Evolutionary conservation across 495 filamentous ascomycete genomes (phyloP).

Genomic region (Penicillium pancosmium): DNA sequence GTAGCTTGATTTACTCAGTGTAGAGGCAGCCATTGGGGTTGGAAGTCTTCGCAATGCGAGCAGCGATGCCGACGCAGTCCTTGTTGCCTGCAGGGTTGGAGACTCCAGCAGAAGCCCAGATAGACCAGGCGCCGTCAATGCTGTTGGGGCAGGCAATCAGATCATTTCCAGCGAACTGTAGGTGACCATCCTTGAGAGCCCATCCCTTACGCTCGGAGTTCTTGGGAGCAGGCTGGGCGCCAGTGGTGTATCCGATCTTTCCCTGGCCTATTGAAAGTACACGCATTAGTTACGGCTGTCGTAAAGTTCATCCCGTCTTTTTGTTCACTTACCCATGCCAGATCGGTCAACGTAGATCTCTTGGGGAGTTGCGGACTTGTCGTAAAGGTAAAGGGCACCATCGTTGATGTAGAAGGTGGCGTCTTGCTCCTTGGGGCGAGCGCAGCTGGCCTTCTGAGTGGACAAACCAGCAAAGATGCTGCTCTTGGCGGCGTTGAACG

Average conservation of each 20-base stretch:
- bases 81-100: conserved; percentile 46
- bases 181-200: conserved; percentile 42
- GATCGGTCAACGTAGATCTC: conserved; percentile 55
- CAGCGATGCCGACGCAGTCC: conserved; percentile 46
- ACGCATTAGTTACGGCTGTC: neutral
- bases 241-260: conserved; percentile 52
- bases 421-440: conserved; percentile 30
- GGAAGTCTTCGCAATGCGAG: conserved; percentile 32
- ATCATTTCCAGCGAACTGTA: conserved; percentile 44
- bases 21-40: conserved; percentile 55
- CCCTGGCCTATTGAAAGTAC: conserved; percentile 45
- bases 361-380: conserved; percentile 41
- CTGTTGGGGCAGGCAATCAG: conserved; percentile 54
- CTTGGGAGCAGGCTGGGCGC: conserved; percentile 35
- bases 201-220: conserved; percentile 50
- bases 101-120: conserved; percentile 48
- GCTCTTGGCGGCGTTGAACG: conserved; percentile 44
- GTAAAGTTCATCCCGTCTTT: neutral
- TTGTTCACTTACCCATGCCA: conserved; percentile 44
- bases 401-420: conserved; percentile 55
- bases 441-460: conserved; percentile 49
- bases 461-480: conserved; percentile 47
- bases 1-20: conserved; percentile 53
- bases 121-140: conserved; percentile 49
- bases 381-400: conserved; percentile 50